Conservation (phyloP, 116 monocot genomes). For the Posidonia oceanica region DNA sequence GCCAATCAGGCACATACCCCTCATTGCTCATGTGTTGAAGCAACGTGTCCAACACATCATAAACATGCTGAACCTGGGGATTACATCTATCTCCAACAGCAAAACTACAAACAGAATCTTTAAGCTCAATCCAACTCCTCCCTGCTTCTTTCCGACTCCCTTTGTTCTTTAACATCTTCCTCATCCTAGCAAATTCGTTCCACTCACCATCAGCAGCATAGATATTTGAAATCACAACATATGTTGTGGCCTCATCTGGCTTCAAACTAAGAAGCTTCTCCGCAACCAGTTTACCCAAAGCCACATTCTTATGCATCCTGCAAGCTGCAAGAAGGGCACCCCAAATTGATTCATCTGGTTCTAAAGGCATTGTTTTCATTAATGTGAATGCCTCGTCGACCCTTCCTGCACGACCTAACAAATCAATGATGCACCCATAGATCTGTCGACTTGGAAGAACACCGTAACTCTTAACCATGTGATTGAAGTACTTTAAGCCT, state of each 20-base stretch:
- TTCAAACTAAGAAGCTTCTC: conserved; percentile 31
- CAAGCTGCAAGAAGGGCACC: conserved; percentile 71
- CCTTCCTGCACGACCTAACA: conserved; percentile 57
- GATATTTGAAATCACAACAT: conserved; percentile 47
- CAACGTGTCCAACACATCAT: conserved; percentile 21
- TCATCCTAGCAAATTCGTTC: conserved; percentile 35
- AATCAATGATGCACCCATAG: conserved; percentile 58
- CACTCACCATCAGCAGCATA: conserved; percentile 39
- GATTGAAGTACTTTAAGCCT: conserved; percentile 46
- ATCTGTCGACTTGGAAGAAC: conserved; percentile 33
- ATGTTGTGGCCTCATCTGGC: conserved; percentile 23
- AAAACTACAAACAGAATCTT: conserved; percentile 36
- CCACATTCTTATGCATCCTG: conserved; percentile 35
- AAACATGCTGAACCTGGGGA: conserved; percentile 15
- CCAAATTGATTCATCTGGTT: conserved; percentile 53
- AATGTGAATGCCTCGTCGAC: conserved; percentile 36
- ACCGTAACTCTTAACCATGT: conserved; percentile 20
- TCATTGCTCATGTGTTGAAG: conserved; percentile 29
- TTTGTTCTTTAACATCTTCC: conserved; percentile 26
- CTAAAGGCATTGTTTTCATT: conserved; percentile 34
- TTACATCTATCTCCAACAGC: conserved; percentile 27
- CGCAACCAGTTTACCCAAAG: conserved; percentile 38
- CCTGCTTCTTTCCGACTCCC: conserved; percentile 47
- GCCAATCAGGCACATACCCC: conserved; percentile 1
- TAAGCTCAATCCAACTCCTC: conserved; percentile 63